Evolutionary conservation across 192 early-diverging fungal species (phyloP).

Genomic region (Paraglomus occultum): DNA sequence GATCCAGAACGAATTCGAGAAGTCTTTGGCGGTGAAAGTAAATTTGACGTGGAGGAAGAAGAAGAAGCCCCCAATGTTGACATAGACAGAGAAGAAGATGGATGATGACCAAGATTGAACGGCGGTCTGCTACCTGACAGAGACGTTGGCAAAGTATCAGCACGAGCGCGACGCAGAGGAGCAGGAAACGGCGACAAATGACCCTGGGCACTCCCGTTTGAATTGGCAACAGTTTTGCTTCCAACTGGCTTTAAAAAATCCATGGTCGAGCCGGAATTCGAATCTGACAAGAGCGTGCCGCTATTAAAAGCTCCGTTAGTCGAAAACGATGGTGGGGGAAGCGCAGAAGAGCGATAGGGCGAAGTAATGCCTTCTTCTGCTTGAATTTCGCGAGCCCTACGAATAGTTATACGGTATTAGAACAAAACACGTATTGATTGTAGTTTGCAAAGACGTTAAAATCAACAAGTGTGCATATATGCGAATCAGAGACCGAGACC

Average conservation of each 20-base stretch:
- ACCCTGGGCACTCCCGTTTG: slow-evolving; percentile 10
- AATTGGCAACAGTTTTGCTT: slow-evolving; percentile 1
- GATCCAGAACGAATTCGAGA: slow-evolving; percentile 55
- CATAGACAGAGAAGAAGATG: slow-evolving; percentile 30
- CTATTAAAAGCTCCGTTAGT: slow-evolving; percentile 23
- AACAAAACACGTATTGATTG: no score
- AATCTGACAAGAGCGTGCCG: slow-evolving; percentile 26
- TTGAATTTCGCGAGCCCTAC: slow-evolving; percentile 34
- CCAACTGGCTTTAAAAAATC: slow-evolving; percentile 23
- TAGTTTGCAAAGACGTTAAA: no score
- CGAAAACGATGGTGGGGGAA: slow-evolving; percentile 23
- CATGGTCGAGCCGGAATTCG: slow-evolving; percentile 6
- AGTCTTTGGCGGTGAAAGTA: slow-evolving; percentile 39
- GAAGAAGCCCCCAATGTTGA: slow-evolving; percentile 25
- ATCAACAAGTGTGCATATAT: no score
- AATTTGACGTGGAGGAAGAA: slow-evolving; percentile 32
- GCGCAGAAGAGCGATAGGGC: slow-evolving; percentile 22
- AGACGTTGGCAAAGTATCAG: slow-evolving; percentile 48
- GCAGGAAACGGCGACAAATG: slow-evolving; percentile 28
- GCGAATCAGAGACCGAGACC: neutral
- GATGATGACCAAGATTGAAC: slow-evolving; percentile 12
- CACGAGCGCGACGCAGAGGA: slow-evolving; percentile 45
- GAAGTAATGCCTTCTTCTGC: slow-evolving; percentile 35
- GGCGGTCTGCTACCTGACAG: slow-evolving; percentile 20
- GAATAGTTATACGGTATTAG: neutral